Evolutionary conservation across 2,329 filamentous ascomycete genomes (phyloP).

Genomic region (Fusarium humuli): DNA sequence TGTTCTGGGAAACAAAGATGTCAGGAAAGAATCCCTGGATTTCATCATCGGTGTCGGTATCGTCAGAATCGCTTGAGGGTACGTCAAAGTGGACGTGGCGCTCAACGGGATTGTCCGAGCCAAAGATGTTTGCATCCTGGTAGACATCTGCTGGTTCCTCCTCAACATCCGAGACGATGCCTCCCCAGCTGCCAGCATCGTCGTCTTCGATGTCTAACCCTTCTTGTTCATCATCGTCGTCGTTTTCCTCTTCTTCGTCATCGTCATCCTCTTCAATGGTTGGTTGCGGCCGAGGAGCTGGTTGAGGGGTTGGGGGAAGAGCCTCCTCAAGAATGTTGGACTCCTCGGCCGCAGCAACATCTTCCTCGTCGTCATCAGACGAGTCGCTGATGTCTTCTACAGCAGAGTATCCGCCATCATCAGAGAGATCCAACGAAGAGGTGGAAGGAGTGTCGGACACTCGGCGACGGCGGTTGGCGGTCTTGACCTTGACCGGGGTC

Average conservation of each 20-base stretch:
- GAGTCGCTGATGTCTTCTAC: constrained; percentile 85
- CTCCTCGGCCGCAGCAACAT: constrained; percentile 83
- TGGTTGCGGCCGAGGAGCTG: constrained; percentile 63
- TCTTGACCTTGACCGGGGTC: constrained; percentile 58
- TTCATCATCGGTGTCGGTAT: constrained; percentile 72
- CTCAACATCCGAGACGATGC: constrained; percentile 63
- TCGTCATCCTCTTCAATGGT: constrained; percentile 52
- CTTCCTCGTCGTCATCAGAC: constrained; percentile 81
- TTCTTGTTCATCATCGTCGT: constrained; percentile 55
- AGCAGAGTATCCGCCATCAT: constrained; percentile 78
- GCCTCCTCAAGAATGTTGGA: constrained; percentile 71
- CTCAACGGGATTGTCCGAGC: constrained; percentile 56
- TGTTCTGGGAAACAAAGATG: constrained; percentile 81
- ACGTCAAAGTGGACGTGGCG: constrained; percentile 82
- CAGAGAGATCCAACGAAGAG: constrained; percentile 70
- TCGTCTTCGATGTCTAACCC: constrained; percentile 55
- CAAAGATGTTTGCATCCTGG: constrained; percentile 55
- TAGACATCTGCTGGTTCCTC: constrained; percentile 59
- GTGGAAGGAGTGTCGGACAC: constrained; percentile 63
- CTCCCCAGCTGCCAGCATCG: constrained; percentile 66
- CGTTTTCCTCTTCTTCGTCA: constrained; percentile 55
- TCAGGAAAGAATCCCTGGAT: constrained; percentile 77
- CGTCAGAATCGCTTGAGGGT: constrained; percentile 74
- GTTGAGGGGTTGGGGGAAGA: constrained; percentile 52
- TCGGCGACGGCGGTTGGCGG: constrained; percentile 58